Evolutionary conservation across 148 eudicot species (phyloP).

Genomic region (Rhododendron mucronatum): DNA sequence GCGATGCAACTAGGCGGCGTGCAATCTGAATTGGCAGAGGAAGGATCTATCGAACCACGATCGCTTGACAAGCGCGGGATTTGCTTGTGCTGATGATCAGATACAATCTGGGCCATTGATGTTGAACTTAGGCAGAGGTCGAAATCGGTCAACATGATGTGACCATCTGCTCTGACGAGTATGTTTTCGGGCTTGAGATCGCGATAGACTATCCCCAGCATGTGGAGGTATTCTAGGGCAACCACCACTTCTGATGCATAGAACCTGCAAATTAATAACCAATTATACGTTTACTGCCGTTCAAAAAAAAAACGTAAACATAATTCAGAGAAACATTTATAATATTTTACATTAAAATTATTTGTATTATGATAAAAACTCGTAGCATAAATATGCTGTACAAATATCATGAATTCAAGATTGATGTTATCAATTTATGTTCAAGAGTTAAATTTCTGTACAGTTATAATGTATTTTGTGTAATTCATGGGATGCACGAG

Average conservation of each 20-base stretch:
- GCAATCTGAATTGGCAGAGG: slow-evolving; percentile 12
- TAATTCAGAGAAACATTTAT: too few relatives aligned
- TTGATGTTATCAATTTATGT: too few relatives aligned
- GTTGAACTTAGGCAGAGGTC: slow-evolving; percentile 38
- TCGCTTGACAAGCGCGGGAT: neutral
- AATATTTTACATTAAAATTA: too few relatives aligned
- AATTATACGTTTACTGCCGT: too few relatives aligned
- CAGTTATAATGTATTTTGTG: too few relatives aligned
- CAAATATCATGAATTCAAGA: too few relatives aligned
- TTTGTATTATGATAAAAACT: too few relatives aligned
- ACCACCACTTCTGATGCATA: slow-evolving; percentile 46
- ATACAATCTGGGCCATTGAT: slow-evolving; percentile 25
- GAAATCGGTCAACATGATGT: slow-evolving; percentile 47
- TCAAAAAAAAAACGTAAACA: too few relatives aligned
- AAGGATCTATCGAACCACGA: neutral
- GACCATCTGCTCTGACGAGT: slow-evolving; percentile 41
- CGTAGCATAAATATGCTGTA: too few relatives aligned
- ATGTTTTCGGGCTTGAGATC: slow-evolving; percentile 56
- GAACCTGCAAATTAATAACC: slow-evolving; percentile 27
- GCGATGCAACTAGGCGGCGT: slow-evolving; percentile 23
- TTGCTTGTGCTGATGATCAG: neutral
- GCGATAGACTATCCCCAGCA: slow-evolving; percentile 45
- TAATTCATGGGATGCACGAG: too few relatives aligned
- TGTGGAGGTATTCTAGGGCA: slow-evolving; percentile 56
- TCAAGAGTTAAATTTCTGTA: too few relatives aligned